These are phyloP conservation scores for Nigrograna mackinnonii DNA, from an alignment of 2,329 filamentous ascomycete species.

Conservation along the genomic window DNA sequence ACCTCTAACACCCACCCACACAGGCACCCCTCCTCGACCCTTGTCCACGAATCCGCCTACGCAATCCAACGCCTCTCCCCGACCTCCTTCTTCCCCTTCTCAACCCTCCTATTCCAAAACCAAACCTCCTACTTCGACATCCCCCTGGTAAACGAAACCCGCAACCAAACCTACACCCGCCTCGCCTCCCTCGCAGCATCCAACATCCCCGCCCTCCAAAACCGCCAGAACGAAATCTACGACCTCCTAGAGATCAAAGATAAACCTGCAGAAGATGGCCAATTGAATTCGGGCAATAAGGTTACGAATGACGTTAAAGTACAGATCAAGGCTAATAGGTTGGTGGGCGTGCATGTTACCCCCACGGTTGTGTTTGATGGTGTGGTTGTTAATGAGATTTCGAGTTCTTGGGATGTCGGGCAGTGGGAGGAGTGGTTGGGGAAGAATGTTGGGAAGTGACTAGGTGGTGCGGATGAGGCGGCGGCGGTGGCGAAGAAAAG, in stretches of 20 bases:
- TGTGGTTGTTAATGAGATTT: conserved; percentile 77
- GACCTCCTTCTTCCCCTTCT: conserved; percentile 79
- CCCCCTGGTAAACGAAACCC: conserved; percentile 77
- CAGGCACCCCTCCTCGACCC: conserved; percentile 75
- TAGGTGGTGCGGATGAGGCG: neutral
- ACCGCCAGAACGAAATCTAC: conserved; percentile 72
- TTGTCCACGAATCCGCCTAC: conserved; percentile 78
- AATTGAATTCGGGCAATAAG: conserved; percentile 76
- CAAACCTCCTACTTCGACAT: conserved; percentile 85
- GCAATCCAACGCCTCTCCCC: conserved; percentile 76
- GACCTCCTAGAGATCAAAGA: conserved; percentile 70
- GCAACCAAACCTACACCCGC: conserved; percentile 82
- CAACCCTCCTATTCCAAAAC: conserved; percentile 66
- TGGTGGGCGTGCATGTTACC: conserved; percentile 85
- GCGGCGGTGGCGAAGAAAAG: too few species aligned
- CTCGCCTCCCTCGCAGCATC: conserved; percentile 72
- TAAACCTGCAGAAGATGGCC: conserved; percentile 67
- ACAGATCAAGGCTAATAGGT: conserved; percentile 75
- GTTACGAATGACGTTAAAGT: conserved; percentile 87
- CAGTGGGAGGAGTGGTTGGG: conserved; percentile 87
- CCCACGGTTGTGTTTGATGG: conserved; percentile 90
- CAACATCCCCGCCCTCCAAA: conserved; percentile 73
- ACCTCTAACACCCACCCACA: neutral
- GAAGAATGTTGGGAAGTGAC: conserved; percentile 63
- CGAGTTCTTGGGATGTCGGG: conserved; percentile 74